Evolutionary conservation across 371 early-diverging fungal genomes (phyloP).

Genomic region (Rhizopus microsporus): DNA sequence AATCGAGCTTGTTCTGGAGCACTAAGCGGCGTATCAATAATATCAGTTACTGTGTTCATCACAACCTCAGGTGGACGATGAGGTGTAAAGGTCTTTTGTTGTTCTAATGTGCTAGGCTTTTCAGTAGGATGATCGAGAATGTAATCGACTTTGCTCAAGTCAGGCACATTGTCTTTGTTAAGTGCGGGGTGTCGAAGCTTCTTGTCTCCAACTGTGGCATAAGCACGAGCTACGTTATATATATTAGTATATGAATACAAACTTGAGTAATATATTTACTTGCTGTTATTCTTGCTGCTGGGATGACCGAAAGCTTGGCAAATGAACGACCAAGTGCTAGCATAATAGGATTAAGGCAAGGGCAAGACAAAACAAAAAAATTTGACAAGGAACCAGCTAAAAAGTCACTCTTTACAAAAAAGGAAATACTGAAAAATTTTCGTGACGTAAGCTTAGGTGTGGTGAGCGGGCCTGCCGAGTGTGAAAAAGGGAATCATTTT

Average conservation of each 20-base stretch:
- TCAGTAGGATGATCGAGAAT: slow-evolving; percentile 43
- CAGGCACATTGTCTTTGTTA: slow-evolving; percentile 31
- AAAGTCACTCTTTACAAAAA: slow-evolving; percentile 4
- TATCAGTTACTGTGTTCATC: slow-evolving; percentile 41
- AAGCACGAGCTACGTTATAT: slow-evolving; percentile 23
- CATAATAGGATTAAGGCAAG: slow-evolving; percentile 17
- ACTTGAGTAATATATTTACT: slow-evolving; percentile 7
- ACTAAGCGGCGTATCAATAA: slow-evolving; percentile 43
- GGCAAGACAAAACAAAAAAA: slow-evolving; percentile 10
- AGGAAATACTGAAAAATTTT: background rate
- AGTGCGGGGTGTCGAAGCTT: slow-evolving; percentile 33
- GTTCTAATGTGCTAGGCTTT: slow-evolving; percentile 32
- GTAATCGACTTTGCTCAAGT: slow-evolving; percentile 45
- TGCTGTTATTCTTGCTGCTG: slow-evolving; percentile 13
- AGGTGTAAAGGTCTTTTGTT: slow-evolving; percentile 36
- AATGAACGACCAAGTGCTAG: slow-evolving; percentile 38
- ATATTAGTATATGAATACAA: too few relatives aligned
- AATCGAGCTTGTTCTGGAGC: slow-evolving; percentile 45
- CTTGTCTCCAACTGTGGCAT: slow-evolving; percentile 28
- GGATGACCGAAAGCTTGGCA: slow-evolving; percentile 21
- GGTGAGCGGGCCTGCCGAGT: too few relatives aligned
- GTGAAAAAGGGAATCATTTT: too few relatives aligned
- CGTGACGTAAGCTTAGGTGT: too few relatives aligned
- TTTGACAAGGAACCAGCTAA: slow-evolving; percentile 18
- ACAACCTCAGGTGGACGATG: slow-evolving; percentile 45